phyloP scores from a whole-genome alignment of 192 early-diverging fungal genomes.

The Hyaloraphidium curvatum region DNA sequence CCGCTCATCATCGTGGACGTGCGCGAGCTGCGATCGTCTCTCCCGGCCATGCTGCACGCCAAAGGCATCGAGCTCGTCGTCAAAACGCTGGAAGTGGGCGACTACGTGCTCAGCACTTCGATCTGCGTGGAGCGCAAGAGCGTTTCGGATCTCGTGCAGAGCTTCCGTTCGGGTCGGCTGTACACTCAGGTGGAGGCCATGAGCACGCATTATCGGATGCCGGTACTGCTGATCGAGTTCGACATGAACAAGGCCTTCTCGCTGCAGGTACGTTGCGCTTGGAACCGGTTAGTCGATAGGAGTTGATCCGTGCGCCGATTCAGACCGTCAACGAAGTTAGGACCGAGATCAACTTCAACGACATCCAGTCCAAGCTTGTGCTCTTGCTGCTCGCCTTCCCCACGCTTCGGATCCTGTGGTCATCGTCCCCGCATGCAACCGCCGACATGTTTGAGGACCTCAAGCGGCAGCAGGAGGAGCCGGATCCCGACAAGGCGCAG shows the following conservation, averaged over 20 bases:
- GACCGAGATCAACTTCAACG: slow-evolving; percentile 30
- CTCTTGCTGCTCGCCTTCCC: slow-evolving; percentile 69
- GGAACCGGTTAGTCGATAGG: not conserved
- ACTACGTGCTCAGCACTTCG: slow-evolving; percentile 71
- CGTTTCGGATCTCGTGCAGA: slow-evolving; percentile 56
- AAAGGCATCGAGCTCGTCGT: slow-evolving; percentile 53
- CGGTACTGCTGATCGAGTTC: slow-evolving; percentile 82
- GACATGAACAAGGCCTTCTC: slow-evolving; percentile 65
- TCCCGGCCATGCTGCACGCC: slow-evolving; percentile 72
- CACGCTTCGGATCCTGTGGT: slow-evolving; percentile 71
- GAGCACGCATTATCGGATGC: slow-evolving; percentile 55
- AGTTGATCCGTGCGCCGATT: not conserved
- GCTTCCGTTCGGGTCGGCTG: slow-evolving; percentile 47
- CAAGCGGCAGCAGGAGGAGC: slow-evolving; percentile 66
- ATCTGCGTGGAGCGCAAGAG: slow-evolving; percentile 89
- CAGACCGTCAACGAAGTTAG: not conserved
- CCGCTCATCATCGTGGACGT: slow-evolving; percentile 62
- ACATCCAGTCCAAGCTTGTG: slow-evolving; percentile 52
- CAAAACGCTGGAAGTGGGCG: slow-evolving; percentile 76
- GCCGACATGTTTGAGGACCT: slow-evolving; percentile 80
- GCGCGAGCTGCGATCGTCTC: slow-evolving; percentile 76
- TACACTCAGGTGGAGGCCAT: slow-evolving; percentile 83
- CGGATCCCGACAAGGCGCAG: slow-evolving; percentile 43
- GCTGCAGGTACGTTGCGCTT: slow-evolving; percentile 25
- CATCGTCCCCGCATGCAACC: slow-evolving; percentile 59